Conservation (phyloP, 768 basidiomycete species). For the Glaciozyma antarctica region DNA sequence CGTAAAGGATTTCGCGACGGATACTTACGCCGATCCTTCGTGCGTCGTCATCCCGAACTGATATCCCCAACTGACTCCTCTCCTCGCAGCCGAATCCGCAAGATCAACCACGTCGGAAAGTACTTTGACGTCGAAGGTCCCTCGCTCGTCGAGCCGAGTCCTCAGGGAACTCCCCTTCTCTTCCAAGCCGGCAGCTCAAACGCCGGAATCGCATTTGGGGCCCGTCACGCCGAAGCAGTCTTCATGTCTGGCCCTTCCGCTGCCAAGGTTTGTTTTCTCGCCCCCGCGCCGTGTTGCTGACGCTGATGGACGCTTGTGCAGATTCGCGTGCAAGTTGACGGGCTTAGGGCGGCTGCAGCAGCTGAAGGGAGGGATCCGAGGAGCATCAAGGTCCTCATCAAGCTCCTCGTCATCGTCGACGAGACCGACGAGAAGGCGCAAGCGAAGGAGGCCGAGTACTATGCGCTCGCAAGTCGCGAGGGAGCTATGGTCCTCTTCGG, state of each 20-base stretch:
- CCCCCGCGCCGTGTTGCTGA: background rate
- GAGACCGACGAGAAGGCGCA: background rate
- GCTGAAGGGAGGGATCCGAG: constrained; percentile 4
- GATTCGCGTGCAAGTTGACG: background rate
- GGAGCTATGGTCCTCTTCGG: constrained; percentile 5
- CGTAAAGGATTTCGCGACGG: background rate
- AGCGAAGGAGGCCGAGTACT: constrained; percentile 6
- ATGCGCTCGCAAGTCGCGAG: background rate
- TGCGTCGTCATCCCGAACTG: too few relatives aligned
- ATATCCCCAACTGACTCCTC: too few relatives aligned
- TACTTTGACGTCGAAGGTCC: constrained; percentile 11
- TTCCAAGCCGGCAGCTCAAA: constrained; percentile 13
- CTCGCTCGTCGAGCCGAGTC: constrained; percentile 2
- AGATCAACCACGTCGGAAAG: constrained; percentile 13
- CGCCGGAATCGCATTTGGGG: constrained; percentile 1
- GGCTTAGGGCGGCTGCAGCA: background rate
- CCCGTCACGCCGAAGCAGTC: constrained; percentile 10
- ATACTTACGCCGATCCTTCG: constrained; percentile 5
- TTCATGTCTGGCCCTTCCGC: background rate
- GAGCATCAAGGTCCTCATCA: constrained; percentile 6
- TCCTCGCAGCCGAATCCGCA: background rate
- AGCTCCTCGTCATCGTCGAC: background rate
- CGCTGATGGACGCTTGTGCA: background rate
- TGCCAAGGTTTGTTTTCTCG: background rate
- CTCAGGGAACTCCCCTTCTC: constrained; percentile 6